Conservation (phyloP, 2,329 filamentous ascomycete species). For the Nemania serpens region DNA sequence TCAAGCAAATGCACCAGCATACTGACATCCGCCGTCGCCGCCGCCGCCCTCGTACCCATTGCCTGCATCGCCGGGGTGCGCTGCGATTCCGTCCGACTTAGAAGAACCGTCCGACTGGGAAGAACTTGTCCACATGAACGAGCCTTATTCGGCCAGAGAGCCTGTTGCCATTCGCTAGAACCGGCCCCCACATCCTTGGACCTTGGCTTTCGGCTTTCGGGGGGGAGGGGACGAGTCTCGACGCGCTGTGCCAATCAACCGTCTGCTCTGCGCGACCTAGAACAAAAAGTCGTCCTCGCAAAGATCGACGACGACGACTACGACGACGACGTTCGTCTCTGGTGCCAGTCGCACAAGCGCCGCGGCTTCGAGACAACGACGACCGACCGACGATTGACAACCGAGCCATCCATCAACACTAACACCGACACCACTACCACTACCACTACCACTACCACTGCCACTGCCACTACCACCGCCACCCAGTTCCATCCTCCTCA, state of each 20-base stretch:
- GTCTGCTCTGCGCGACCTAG: constrained; percentile 16
- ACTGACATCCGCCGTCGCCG: constrained; percentile 11
- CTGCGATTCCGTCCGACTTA: not conserved
- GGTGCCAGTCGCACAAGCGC: constrained; percentile 17
- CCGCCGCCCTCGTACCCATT: constrained; percentile 1
- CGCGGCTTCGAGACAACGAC: constrained; percentile 2
- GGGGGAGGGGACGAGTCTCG: constrained; percentile 5
- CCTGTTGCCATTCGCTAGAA: constrained; percentile 11
- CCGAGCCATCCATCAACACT: no score
- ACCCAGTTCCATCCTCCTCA: constrained; percentile 20
- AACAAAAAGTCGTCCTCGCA: not conserved
- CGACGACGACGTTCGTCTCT: constrained; percentile 1
- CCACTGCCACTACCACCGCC: constrained; percentile 8
- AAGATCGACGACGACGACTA: not conserved
- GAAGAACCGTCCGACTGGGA: not conserved
- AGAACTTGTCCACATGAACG: constrained; percentile 14
- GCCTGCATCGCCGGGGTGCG: constrained; percentile 12
- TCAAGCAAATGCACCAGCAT: constrained; percentile 33
- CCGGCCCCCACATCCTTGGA: constrained; percentile 24
- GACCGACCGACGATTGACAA: no score
- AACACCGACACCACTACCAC: no score
- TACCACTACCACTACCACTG: not conserved
- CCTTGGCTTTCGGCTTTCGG: not conserved
- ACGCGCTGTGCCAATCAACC: constrained; percentile 18
- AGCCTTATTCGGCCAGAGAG: not conserved